phyloP scores from a whole-genome alignment of 106 monocot species.

The Acorus calamus region DNA sequence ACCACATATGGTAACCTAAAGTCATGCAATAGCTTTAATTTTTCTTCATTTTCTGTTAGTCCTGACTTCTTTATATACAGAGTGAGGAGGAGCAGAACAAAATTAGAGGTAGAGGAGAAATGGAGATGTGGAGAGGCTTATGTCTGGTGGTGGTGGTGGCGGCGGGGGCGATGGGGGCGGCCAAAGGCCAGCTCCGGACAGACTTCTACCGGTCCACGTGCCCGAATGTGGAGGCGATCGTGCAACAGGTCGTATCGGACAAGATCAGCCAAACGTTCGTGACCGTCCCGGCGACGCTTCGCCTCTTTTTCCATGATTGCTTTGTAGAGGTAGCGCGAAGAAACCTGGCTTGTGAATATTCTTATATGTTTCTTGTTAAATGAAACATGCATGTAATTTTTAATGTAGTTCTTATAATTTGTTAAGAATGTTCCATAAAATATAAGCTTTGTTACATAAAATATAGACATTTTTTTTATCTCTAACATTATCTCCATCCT shows the following conservation, averaged over 20 bases:
- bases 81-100: no score
- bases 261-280: constrained; percentile 40
- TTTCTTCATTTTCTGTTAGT: neutral
- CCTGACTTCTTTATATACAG: no score
- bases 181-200: constrained; percentile 11
- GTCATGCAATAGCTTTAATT: neutral
- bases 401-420: no score
- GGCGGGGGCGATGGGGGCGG: neutral
- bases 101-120: neutral
- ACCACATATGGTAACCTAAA: no score
- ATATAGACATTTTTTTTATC: no score
- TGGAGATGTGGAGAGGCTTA: constrained; percentile 9
- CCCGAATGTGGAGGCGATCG: constrained; percentile 37
- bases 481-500: no score
- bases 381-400: no score
- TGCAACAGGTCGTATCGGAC: constrained; percentile 22
- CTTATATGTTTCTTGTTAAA: neutral
- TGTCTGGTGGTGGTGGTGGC: neutral
- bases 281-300: constrained; percentile 40
- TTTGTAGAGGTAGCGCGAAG: constrained; percentile 23
- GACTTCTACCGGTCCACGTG: constrained; percentile 38
- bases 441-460: no score
- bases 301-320: constrained; percentile 58
- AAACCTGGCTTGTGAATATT: neutral
- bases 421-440: no score